Evolutionary conservation across 176 grass and related monocot genomes (phyloP).

Genomic region (Carex myosuroides): DNA sequence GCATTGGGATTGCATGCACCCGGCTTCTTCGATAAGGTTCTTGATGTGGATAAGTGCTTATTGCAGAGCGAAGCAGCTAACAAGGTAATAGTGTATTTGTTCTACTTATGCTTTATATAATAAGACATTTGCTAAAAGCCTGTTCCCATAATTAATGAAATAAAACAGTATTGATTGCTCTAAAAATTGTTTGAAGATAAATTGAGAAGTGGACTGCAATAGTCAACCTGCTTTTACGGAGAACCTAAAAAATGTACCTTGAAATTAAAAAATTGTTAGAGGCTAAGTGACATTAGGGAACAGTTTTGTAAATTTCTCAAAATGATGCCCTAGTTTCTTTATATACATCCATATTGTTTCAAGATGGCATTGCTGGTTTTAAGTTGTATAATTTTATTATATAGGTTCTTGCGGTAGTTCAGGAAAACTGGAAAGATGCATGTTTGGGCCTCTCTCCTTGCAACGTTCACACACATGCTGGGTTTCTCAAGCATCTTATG

Average conservation of each 20-base stretch:
- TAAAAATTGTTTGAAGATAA: background rate
- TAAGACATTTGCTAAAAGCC: constrained; percentile 8
- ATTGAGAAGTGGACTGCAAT: background rate
- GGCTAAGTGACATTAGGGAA: background rate
- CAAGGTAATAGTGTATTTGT: constrained; percentile 46
- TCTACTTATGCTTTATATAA: constrained; percentile 17
- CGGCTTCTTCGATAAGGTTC: constrained; percentile 85
- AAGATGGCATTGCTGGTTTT: background rate
- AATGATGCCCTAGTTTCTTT: background rate
- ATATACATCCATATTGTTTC: background rate
- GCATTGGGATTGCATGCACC: constrained; percentile 81
- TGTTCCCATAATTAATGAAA: background rate
- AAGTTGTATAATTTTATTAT: constrained; percentile 44
- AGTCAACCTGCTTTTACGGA: background rate
- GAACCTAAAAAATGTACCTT: background rate
- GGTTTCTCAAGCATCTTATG: constrained; percentile 93
- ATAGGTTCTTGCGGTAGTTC: constrained; percentile 98
- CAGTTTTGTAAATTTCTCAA: background rate
- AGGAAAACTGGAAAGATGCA: constrained; percentile 82
- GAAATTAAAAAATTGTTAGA: background rate
- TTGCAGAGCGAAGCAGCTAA: constrained; percentile 77
- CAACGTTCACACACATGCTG: constrained; percentile 57
- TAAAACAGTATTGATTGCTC: background rate
- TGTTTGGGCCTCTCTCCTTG: constrained; percentile 54
- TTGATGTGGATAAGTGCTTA: constrained; percentile 74